Percentiles rank a stretch among this genome's conserved stretches.
Evolutionary conservation across 2,329 filamentous ascomycete species (phyloP).

Genomic region (Stachybotrys chartarum): DNA sequence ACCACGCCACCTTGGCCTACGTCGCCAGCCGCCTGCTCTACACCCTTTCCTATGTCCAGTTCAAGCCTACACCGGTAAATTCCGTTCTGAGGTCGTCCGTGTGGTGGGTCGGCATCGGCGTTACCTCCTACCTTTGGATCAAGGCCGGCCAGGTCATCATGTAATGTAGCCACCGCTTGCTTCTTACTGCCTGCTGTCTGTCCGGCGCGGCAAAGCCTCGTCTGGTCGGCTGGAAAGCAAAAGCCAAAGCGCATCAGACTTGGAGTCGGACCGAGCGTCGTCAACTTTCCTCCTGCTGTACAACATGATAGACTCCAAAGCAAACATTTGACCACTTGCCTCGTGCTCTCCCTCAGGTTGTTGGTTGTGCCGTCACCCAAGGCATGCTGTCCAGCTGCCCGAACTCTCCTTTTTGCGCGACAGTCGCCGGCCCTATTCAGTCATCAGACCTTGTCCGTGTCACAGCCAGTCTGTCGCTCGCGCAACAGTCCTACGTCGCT

Average conservation of each 20-base stretch:
- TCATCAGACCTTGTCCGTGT: no score
- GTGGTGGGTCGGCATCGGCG: conserved; percentile 27
- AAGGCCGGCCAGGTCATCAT: conserved; percentile 26
- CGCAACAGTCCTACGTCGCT: no score
- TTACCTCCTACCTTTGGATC: conserved; percentile 30
- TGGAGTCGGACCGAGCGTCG: not conserved
- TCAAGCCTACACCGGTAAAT: conserved; percentile 31
- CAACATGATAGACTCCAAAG: not conserved
- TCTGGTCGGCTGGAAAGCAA: not conserved
- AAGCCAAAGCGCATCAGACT: not conserved
- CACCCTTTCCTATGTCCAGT: conserved; percentile 33
- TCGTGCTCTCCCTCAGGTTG: not conserved
- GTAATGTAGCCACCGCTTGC: not conserved
- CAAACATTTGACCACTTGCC: not conserved
- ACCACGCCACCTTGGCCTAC: conserved; percentile 31
- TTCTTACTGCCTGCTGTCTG: not conserved
- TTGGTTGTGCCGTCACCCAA: not conserved
- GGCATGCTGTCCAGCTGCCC: not conserved
- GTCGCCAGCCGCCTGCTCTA: conserved; percentile 31
- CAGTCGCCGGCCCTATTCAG: no score
- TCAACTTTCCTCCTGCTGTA: not conserved
- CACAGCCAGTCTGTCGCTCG: no score
- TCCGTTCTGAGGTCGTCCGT: conserved; percentile 24
- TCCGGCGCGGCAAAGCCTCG: not conserved
- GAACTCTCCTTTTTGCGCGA: no score